A percentile compares a stretch with the other conserved stretches of the same genome.
phyloP scores from a whole-genome alignment of 129 eudicot genomes.

The Rutidosis leptorrhynchoides region DNA sequence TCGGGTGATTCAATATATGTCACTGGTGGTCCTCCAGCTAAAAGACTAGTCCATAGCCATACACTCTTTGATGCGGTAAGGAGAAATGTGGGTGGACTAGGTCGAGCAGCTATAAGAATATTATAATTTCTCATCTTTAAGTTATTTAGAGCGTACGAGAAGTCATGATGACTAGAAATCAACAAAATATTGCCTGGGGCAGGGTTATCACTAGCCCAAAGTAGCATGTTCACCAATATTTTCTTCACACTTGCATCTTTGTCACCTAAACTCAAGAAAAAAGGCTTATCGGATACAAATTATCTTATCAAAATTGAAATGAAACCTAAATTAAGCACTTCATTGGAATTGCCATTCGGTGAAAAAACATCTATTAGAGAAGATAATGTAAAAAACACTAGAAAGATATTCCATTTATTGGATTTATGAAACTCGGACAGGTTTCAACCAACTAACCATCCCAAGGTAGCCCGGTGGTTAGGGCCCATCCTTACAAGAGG shows the following conservation, averaged over 20 bases:
- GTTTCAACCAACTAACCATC: too few species aligned
- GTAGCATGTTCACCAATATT: constrained; percentile 92
- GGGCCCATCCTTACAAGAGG: too few species aligned
- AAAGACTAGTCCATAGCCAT: constrained; percentile 91
- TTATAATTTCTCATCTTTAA: constrained; percentile 91
- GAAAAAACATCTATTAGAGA: neutral
- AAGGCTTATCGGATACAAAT: neutral
- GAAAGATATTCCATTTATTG: too few species aligned
- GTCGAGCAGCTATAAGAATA: constrained; percentile 93
- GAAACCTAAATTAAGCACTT: too few species aligned
- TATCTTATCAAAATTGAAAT: neutral
- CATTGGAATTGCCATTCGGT: too few species aligned
- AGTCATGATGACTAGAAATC: constrained; percentile 95
- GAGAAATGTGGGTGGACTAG: constrained; percentile 65
- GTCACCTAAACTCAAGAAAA: constrained; percentile 45
- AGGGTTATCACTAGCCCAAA: constrained; percentile 98
- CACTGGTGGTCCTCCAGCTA: constrained; percentile 70
- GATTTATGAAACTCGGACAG: too few species aligned
- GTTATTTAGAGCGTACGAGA: constrained; percentile 91
- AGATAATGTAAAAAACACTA: too few species aligned
- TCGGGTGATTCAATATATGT: constrained; percentile 54
- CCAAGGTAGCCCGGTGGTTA: too few species aligned
- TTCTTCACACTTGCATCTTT: constrained; percentile 98
- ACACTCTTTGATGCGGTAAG: constrained; percentile 90
- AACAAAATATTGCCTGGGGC: constrained; percentile 85